Evolutionary conservation across 768 basidiomycete species (phyloP), one percentile per base, ranked within the genome.

Genomic region (Lentinula detonsa): DNA sequence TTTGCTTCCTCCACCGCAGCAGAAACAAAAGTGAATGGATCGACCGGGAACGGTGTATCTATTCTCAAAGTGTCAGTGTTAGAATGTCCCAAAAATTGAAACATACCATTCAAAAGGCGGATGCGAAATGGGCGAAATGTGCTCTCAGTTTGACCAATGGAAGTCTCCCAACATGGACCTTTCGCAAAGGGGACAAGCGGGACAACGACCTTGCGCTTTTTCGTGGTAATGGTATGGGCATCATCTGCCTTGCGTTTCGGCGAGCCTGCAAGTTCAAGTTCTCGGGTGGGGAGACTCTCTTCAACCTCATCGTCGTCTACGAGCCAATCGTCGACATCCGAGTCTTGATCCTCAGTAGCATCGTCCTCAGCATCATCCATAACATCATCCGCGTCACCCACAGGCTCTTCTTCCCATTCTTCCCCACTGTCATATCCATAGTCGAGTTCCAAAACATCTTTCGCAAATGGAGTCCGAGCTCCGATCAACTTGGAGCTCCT

Each of bases 341-440:
- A 91, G 68, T 90, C 91, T 2, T 76, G 78, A 34, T 84, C 87
- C 15, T 82, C 85, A 5, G 73, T 75, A 1, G 80, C 83, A 8
- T 81, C 84, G 9, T 85, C 86, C 4, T 81, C 85, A 13, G 85
- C 88, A 11, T 79, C 87, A 15, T 91, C 91, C 5, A 89, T 87
- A 6, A 80, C 83, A 59, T 91, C 88, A 53, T 91, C 91, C 54
- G 88, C 92, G 10, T 85, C 91, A 23, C 87, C 92, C 3, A 81
- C 83, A 21, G 86, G 85, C 69, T 95, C 94, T 61, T 90, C 91
- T 64, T 93, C 93, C 97, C 97, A 98, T 66, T 98, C 97, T 66
- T 88, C 93, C 13, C 93, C 96, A 56, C 92, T 95, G 74, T 99
- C 95, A 68, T 95, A 93, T 4, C 83, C 82, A 71, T 98, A 99